phyloP scores from a whole-genome alignment of 441 rosid genomes.

The Gossypium gossypioides region DNA sequence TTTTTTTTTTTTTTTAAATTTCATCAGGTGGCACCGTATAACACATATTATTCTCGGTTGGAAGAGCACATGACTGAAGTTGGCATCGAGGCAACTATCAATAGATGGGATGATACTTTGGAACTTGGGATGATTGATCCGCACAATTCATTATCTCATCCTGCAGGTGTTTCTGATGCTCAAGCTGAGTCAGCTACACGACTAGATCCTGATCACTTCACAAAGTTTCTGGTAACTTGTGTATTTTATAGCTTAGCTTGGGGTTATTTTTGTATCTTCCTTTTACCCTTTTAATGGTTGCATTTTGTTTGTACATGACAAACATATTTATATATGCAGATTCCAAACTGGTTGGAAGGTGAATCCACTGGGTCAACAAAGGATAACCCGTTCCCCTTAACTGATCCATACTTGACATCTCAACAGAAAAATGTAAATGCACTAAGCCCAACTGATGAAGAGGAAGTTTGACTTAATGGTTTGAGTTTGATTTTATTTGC shows the following conservation, averaged over 20 bases:
- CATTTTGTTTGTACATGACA: background rate
- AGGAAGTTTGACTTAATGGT: background rate
- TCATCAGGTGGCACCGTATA: conserved; percentile 87
- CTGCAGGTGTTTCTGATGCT: conserved; percentile 91
- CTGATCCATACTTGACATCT: conserved; percentile 54
- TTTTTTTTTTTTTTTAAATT: conserved; percentile 4
- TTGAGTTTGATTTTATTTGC: background rate
- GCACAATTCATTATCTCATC: conserved; percentile 88
- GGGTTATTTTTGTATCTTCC: background rate
- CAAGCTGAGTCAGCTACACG: conserved; percentile 80
- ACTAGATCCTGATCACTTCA: conserved; percentile 81
- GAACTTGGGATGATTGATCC: conserved; percentile 85
- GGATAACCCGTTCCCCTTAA: conserved; percentile 76
- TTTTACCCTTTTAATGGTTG: background rate
- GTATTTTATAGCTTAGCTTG: background rate
- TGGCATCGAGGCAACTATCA: conserved; percentile 62
- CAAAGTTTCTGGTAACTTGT: conserved; percentile 68
- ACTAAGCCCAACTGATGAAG: background rate
- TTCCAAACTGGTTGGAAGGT: conserved; percentile 79
- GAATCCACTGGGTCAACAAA: conserved; percentile 63
- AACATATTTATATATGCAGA: conserved; percentile 34
- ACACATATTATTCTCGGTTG: conserved; percentile 79
- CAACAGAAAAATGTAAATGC: conserved; percentile 73
- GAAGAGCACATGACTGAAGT: conserved; percentile 84
- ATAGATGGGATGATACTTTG: conserved; percentile 86